Percentiles rank a stretch among this genome's conserved stretches.
Evolutionary conservation across 177 flowering plant species (phyloP).

Genomic region (Viscum album): DNA sequence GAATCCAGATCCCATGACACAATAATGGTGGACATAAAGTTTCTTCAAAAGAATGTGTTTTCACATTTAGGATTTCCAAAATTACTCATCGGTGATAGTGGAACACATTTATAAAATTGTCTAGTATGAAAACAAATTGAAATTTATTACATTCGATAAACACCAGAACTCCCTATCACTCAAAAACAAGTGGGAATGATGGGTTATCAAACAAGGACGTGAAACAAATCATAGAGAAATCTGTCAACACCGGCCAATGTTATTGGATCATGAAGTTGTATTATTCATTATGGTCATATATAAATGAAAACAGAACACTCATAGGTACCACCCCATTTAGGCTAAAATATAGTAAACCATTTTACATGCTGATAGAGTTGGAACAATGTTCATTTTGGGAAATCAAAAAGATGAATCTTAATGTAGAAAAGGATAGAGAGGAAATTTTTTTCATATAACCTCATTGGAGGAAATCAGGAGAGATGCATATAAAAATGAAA

Average conservation of each 20-base stretch:
- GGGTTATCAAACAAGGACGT: neutral
- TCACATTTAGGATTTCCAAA: neutral
- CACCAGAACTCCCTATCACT: neutral
- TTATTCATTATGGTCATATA: neutral
- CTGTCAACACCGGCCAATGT: neutral
- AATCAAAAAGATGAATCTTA: neutral
- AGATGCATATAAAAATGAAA: neutral
- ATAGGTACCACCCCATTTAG: neutral
- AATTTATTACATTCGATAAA: neutral
- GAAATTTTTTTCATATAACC: neutral
- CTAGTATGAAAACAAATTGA: neutral
- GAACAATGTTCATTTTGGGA: constrained; percentile 3
- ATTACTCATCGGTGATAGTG: neutral
- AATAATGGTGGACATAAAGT: neutral
- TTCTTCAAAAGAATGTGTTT: neutral
- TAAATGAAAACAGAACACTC: neutral
- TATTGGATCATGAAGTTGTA: neutral
- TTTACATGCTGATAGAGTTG: neutral
- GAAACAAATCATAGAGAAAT: neutral
- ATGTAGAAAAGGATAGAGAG: neutral
- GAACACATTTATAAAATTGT: neutral
- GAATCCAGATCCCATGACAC: too few relatives aligned
- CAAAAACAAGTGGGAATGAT: neutral
- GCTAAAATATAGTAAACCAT: neutral
- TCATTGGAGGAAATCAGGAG: neutral